Evolutionary conservation across 805 yeast genomes (phyloP), one percentile per base, ranked within the genome.

Genomic region (Schizosaccharomyces japonicus): DNA sequence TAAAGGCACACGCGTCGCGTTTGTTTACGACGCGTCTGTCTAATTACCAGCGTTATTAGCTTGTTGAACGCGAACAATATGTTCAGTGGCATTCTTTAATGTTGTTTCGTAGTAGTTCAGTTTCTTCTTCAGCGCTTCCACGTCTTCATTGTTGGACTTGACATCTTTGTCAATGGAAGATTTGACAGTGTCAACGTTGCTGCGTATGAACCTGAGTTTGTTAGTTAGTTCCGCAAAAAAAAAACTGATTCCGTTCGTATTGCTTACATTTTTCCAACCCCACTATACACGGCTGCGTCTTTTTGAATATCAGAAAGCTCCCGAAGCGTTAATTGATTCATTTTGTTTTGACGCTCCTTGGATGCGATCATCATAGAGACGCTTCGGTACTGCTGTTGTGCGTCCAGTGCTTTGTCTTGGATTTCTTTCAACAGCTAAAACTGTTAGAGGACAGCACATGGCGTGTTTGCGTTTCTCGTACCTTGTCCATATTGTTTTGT

Each of bases 241-340:
- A 11, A 7, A 17, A 3, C 25, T 19, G 42, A 19, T 3, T 6
- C 11, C 2, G 8, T 19, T 19, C 23, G 26, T 19, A 27, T 7
- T 23, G 23, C 42, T 15, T 36, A 36, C 42, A 36, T 36, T 23
- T 36, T 36, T 36, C 42, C 42, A 36, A 36, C 27, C 17, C 27
- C 25, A 19, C 27, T 21, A 19, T 36, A 36, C 15, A 36, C 42
- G 23, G 42, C 42, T 5, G 25, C 27, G 23, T 36, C 42, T 36
- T 36, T 23, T 36, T 27, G 27, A 19, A 36, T 27, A 11, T 5
- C 42, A 7, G 17, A 7, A 8, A 36, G 23, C 23, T 36, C 42
- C 23, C 23, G 17, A n/a, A 19, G 17, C 13, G 42, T 27, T 21
- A 36, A 19, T 36, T 36, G 27, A 17, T 23, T 36, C 5, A 36